Evolutionary conservation across 805 yeast genomes (phyloP).

Genomic region (Nakazawaea ambrosiae): DNA sequence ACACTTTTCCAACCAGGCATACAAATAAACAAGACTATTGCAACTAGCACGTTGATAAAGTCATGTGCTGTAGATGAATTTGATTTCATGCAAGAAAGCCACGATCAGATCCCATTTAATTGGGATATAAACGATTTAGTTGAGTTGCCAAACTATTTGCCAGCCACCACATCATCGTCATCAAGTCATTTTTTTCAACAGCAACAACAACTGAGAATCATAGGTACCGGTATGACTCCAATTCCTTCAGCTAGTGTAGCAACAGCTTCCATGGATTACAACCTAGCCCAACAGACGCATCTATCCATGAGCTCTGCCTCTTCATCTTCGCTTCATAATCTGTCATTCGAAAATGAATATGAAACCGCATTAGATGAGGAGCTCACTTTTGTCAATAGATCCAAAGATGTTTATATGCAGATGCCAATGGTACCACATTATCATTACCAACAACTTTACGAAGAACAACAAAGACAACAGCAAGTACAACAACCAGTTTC

Average conservation of each 20-base stretch:
- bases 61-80: slow-evolving; percentile 12
- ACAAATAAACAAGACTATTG: no score
- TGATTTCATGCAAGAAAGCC: slow-evolving; percentile 3
- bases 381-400: slow-evolving; percentile 9
- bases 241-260: no score
- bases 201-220: neutral
- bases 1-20: no score
- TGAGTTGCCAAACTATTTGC: slow-evolving; percentile 4
- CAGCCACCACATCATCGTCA: neutral
- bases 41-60: no score
- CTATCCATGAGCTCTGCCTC: neutral
- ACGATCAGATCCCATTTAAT: slow-evolving; percentile 8
- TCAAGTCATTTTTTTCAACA: neutral
- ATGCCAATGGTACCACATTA: neutral
- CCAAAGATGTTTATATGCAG: neutral
- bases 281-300: neutral
- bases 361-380: slow-evolving; percentile 12
- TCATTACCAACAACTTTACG: neutral
- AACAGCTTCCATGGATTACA: no score
- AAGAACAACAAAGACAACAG: no score
- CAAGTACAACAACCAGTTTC: no score
- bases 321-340: neutral
- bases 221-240: no score
- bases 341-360: neutral
- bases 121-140: slow-evolving; percentile 7